phyloP scores from a whole-genome alignment of 192 early-diverging fungal genomes.

The Chytriomyces sp. region DNA sequence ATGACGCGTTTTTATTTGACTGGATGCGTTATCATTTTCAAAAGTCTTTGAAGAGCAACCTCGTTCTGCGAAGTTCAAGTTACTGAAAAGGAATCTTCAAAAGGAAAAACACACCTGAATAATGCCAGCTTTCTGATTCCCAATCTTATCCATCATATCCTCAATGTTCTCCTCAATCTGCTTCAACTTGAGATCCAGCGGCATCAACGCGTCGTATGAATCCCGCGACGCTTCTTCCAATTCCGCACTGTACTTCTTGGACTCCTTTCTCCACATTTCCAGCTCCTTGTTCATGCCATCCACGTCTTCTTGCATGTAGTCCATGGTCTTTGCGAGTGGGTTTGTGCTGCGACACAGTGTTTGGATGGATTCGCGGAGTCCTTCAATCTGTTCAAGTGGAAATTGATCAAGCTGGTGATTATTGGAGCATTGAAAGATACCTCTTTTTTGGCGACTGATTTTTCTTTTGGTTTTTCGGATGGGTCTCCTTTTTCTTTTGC shows the following conservation, averaged over 20 bases:
- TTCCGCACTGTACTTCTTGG: slow-evolving; percentile 39
- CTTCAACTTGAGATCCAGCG: slow-evolving; percentile 49
- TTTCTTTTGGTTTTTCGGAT: slow-evolving; percentile 46
- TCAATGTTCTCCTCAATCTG: slow-evolving; percentile 54
- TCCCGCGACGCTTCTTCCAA: slow-evolving; percentile 46
- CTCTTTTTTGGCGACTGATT: slow-evolving; percentile 52
- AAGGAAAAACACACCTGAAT: slow-evolving; percentile 43
- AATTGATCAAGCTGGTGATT: neutral
- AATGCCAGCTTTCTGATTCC: slow-evolving; percentile 51
- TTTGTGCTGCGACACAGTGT: slow-evolving; percentile 55
- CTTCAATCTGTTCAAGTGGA: slow-evolving; percentile 45
- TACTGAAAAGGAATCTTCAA: neutral
- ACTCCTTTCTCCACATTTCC: slow-evolving; percentile 56
- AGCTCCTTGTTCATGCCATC: slow-evolving; percentile 67
- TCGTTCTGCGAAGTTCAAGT: slow-evolving; percentile 23
- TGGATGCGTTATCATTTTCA: slow-evolving; percentile 28
- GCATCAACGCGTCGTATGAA: slow-evolving; percentile 44
- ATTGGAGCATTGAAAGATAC: slow-evolving; percentile 17
- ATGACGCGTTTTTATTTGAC: slow-evolving; percentile 3
- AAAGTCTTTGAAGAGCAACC: slow-evolving; percentile 19
- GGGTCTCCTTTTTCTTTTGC: slow-evolving; percentile 14
- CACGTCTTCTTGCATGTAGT: slow-evolving; percentile 67
- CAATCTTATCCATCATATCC: slow-evolving; percentile 58
- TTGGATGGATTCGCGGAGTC: slow-evolving; percentile 56
- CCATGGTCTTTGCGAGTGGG: slow-evolving; percentile 62